Evolutionary conservation across 257 asterid species (phyloP).

Genomic region (Phtheirospermum japonicum): DNA sequence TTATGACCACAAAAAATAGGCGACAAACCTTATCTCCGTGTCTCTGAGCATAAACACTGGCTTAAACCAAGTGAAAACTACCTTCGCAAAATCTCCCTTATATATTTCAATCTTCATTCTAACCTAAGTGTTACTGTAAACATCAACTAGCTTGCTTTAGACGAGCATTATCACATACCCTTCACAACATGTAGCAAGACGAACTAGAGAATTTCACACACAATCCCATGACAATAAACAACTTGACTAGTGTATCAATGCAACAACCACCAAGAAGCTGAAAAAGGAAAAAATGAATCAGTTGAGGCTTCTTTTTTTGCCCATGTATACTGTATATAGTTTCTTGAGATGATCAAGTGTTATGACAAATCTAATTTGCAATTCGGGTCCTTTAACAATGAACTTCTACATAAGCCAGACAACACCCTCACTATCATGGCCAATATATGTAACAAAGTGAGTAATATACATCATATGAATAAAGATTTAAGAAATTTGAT

Average conservation of each 20-base stretch:
- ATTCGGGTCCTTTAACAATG: conserved; percentile 75
- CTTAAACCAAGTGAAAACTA: conserved; percentile 24
- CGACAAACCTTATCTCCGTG: no score
- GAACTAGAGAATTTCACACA: no score
- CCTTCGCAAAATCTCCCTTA: conserved; percentile 97
- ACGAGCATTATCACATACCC: conserved; percentile 94
- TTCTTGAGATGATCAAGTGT: conserved; percentile 94
- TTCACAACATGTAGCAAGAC: no score
- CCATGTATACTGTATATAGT: conserved; percentile 72
- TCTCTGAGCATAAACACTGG: no score
- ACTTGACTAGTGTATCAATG: no score
- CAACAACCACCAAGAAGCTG: no score
- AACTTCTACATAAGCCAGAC: conserved; percentile 91
- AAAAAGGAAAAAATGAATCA: no score
- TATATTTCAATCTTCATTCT: conserved; percentile 89
- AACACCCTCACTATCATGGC: conserved; percentile 91
- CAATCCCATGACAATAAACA: no score
- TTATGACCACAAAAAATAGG: no score
- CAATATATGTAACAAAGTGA: conserved; percentile 54
- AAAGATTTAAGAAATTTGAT: background rate
- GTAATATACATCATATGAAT: no score
- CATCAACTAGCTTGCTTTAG: conserved; percentile 87
- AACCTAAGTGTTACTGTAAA: conserved; percentile 90
- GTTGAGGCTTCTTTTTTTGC: conserved; percentile 95
- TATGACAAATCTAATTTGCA: conserved; percentile 76